Evolutionary conservation across 306 rosid species (phyloP), one percentile per base, ranked within the genome.

Genomic region (Dryas drummondii): DNA sequence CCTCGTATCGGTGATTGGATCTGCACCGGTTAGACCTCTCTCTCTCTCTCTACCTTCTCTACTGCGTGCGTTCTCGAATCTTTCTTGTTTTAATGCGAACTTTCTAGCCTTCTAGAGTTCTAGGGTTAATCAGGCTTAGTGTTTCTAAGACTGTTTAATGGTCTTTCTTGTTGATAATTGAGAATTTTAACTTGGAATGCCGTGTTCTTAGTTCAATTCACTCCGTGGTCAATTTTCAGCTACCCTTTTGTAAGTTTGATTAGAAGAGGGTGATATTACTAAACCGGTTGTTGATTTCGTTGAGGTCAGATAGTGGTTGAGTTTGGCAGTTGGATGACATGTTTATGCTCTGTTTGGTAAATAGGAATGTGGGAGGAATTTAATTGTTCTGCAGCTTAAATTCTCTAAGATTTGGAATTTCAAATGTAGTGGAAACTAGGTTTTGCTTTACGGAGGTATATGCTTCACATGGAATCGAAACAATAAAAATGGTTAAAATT

Each of bases 1-100:
- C 98, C 98, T 48, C 93, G 97, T 19, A 88, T 91, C 49, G 97
- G 98, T 47, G 98, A 93, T 79, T 93, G 98, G 97, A 91, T 93
- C 94, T 94, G 98, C 87, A 86, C 94, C 53, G 96, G 98, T 94
- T 86, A 81, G 96, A 22, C 50, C 40, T 19, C 15, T 58, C 37
- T 26, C 45, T 71, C 48, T 69, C 37, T 42, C 27, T 1, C 48
- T 11, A 4, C 64, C 10, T 0, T 22, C 44, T 65, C 9, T 16
- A 4, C 22, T 22, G 22, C 22, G 22, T 22, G 22, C 22, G n/a
- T 32, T 44, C 4, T 70, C 68, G 44, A 51, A 7, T 48, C 53
- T 6, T 12, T 19, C n/a, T 37, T 41, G 0, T 44, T 22, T 13
- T 22, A 22, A 5, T 6, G 26, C 54, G 19, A 3, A 57, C 45